Evolutionary conservation across 352 stramenopile genomes (phyloP).

Genomic region (Globisporangium nunn): DNA sequence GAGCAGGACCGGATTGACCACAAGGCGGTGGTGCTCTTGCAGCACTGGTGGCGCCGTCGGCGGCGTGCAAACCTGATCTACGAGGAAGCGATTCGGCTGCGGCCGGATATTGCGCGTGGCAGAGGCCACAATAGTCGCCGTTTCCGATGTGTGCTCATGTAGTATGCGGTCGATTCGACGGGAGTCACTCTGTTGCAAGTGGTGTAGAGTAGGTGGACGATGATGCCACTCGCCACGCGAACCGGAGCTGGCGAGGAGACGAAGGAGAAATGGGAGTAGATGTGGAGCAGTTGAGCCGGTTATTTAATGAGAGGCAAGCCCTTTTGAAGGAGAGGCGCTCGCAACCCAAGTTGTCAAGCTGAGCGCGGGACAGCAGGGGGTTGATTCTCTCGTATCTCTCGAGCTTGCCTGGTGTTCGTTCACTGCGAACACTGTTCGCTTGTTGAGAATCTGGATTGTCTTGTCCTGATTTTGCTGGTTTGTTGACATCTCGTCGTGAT

Average conservation of each 20-base stretch:
- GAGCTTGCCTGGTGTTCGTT: too few relatives aligned
- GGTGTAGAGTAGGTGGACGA: conserved; percentile 1
- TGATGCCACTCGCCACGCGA: not conserved
- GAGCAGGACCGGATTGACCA: conserved; percentile 85
- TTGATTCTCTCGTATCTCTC: too few relatives aligned
- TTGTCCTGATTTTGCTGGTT: too few relatives aligned
- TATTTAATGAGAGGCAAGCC: conserved; percentile 1
- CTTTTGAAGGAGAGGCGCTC: not conserved
- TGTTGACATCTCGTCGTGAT: too few relatives aligned
- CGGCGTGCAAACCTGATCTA: conserved; percentile 54
- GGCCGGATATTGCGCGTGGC: conserved; percentile 29
- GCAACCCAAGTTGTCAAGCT: not conserved
- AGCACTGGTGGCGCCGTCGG: conserved; percentile 80
- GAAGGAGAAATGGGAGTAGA: not conserved
- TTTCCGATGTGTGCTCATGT: conserved; percentile 23
- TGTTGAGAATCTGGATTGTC: too few relatives aligned
- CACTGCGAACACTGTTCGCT: too few relatives aligned
- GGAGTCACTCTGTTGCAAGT: not conserved
- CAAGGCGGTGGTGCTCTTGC: conserved; percentile 65
- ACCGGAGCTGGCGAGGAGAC: not conserved
- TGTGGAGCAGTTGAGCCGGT: not conserved
- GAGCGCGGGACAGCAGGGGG: too few relatives aligned
- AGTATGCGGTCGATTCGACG: not conserved
- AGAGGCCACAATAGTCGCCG: conserved; percentile 15
- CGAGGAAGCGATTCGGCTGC: conserved; percentile 53